Evolutionary conservation across 495 filamentous ascomycete genomes (phyloP), one percentile per base, ranked within the genome.

Genomic region (Xylaria bambusicola): DNA sequence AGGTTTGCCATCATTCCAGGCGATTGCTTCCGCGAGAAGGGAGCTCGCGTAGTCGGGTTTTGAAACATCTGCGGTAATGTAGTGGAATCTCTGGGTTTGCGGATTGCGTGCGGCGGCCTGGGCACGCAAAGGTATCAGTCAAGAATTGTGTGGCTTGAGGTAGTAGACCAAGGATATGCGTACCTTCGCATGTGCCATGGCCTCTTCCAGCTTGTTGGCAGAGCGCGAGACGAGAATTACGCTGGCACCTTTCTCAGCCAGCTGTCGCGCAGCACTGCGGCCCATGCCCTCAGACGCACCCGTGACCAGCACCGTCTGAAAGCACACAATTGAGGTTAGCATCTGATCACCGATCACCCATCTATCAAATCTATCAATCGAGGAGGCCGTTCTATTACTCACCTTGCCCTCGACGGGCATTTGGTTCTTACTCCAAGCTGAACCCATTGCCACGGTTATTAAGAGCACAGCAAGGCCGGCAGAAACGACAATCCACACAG

Each of bases 201-300:
- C 87, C 21, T 73, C 76, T 62, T 90, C 75, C n/a, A 98, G 90
- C 68, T 93, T 95, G 47, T 72, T 71, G 26, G 82, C 74, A 62
- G 88, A 87, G 51, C 94, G 87, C 10, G 94, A 86, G 41, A 97
- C 88, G 56, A 98, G 84, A 59, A 93, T 84, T 15, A 98, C 72
- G 70, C 91, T 88, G 49, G 95, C 95, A 61, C 94, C 94, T 78
- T 91, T 94, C 53, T 76, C 72, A 4, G 94, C 83, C 18, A 98
- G 82, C 55, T 90, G 81, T 20, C 82, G 77, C 3, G 86, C 93
- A 17, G 88, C 83, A 58, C 81, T 83, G 66, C 81, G 83, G 61
- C 94, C 94, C 89, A 97, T 90, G 49, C 94, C 94, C 69, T 96
- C 89, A 1, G 95, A 98, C 52, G 86, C 93, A 38, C 94, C 94